These are phyloP conservation scores for Pyrenula massariospora DNA, from an alignment of 495 filamentous ascomycete species.

Conservation along the genomic window DNA sequence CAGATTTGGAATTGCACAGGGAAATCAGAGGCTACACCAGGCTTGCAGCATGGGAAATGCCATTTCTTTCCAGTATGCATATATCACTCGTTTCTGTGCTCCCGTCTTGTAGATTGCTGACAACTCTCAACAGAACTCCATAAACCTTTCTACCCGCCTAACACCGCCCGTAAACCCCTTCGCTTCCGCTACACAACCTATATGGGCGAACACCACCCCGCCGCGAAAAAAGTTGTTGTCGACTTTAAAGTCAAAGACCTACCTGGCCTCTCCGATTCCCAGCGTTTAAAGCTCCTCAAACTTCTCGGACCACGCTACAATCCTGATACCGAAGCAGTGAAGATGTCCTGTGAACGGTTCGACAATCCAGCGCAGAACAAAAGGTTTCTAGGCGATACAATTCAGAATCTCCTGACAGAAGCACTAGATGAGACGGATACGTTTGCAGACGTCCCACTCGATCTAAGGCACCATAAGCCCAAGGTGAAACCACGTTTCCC, in stretches of 20 bases:
- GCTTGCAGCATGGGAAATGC: conserved; percentile 92
- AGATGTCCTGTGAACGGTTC: conserved; percentile 86
- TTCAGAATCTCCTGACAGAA: conserved; percentile 60
- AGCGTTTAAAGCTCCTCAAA: conserved; percentile 76
- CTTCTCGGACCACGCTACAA: conserved; percentile 83
- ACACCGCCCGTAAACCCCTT: conserved; percentile 51
- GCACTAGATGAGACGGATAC: conserved; percentile 68
- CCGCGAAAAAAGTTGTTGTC: conserved; percentile 83
- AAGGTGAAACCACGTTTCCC: conserved; percentile 64
- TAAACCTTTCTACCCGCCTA: conserved; percentile 62
- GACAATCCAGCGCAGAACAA: conserved; percentile 89
- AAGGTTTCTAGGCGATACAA: conserved; percentile 71
- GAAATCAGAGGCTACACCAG: conserved; percentile 83
- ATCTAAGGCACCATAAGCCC: conserved; percentile 73
- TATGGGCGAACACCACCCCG: conserved; percentile 87
- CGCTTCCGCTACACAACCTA: conserved; percentile 97
- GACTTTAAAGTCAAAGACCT: conserved; percentile 70
- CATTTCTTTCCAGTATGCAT: conserved; percentile 66
- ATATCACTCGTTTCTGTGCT: not conserved
- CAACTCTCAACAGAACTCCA: conserved; percentile 52
- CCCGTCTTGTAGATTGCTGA: not conserved
- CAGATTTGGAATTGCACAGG: conserved; percentile 77
- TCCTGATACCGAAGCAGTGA: conserved; percentile 68
- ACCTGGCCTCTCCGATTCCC: conserved; percentile 45
- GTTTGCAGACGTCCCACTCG: conserved; percentile 82